Evolutionary conservation across 1,284 basidiomycete species (phyloP).

Genomic region (Marasmius tenuissimus): DNA sequence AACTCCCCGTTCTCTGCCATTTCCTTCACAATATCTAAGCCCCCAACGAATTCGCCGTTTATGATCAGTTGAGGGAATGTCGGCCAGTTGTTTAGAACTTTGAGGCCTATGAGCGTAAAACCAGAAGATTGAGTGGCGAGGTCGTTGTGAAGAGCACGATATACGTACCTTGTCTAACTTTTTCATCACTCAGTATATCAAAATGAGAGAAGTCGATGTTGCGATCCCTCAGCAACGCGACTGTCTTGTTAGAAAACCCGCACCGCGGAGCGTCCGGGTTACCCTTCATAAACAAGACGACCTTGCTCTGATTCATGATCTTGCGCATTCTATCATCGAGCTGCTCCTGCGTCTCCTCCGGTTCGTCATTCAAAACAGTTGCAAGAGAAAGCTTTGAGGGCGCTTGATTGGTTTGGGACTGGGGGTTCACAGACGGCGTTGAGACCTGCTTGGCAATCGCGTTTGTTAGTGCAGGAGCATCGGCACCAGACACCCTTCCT

Average conservation of each 20-base stretch:
- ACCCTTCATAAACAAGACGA: constrained; percentile 99
- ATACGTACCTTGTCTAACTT: constrained; percentile 52
- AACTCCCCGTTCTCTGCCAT: constrained; percentile 56
- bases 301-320: constrained; percentile 70
- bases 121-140: neutral
- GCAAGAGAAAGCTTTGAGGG: constrained; percentile 36
- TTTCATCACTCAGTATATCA: constrained; percentile 86
- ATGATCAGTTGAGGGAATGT: constrained; percentile 97
- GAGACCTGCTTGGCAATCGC: constrained; percentile 60
- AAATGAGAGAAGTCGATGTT: constrained; percentile 80
- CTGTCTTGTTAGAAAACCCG: constrained; percentile 91
- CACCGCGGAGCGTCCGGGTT: constrained; percentile 83
- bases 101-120: constrained; percentile 43
- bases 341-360: constrained; percentile 65
- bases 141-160: neutral
- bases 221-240: constrained; percentile 81
- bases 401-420: constrained; percentile 41
- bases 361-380: constrained; percentile 18
- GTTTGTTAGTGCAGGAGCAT: constrained; percentile 68
- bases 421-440: constrained; percentile 32
- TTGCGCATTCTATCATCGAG: constrained; percentile 59
- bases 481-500: constrained; percentile 79
- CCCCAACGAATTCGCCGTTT: constrained; percentile 92
- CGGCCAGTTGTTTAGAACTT: constrained; percentile 86
- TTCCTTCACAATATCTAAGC: constrained; percentile 85